Base-by-base conservation (phyloP, 805 yeast genomes). In the Yamadazyma sp. region DNA sequence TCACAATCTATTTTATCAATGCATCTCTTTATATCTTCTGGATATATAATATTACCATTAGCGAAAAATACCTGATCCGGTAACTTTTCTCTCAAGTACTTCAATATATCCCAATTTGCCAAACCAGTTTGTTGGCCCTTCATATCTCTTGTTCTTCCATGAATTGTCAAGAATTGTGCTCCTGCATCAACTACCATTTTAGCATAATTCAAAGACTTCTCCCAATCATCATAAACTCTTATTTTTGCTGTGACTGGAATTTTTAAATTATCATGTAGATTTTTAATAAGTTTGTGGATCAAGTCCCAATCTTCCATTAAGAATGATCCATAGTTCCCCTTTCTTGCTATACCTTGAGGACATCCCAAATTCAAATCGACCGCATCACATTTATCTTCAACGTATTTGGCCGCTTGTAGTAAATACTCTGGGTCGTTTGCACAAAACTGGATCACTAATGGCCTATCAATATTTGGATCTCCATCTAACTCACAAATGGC, bases 281-380 rank as follows among this genome's bases (percentile, higher is more conserved):
- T 84, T 43, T 70, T 75, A 44, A 93, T 88, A 41, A 93, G 68
- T 33, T 67, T 73, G 50, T 78, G 70, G 11, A 93, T 79, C 36
- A 91, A 63, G 15, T 77, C 86, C 98, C 98, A 93, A 52, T 93
- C 96, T 38, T 93, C 99, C 96, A 89, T 91, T 36, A 93, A 63
- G 49, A 89, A 93, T 0, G 98, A 81, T 1, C 99, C 99, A 56
- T 93, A 93, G 44, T 86, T 82, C 0, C 99, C 99, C 58, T 86
- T 86, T 44, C 74, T 76, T 0, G 99, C 99, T 42, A 93, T 93
- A 1, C 96, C 96, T 59, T 93, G 99, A 0, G 99, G 99, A 59
- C 99, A 93, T 0, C 99, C 99, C 39, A 93, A 69, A 52, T 93
- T 93, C 47, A 93, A 71, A 60, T 93, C 98, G 17, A 93, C 94